A percentile compares a stretch with the other conserved stretches of the same genome.
Evolutionary conservation across 2,329 filamentous ascomycete genomes (phyloP).

Genomic region (Chaetomium globosum): DNA sequence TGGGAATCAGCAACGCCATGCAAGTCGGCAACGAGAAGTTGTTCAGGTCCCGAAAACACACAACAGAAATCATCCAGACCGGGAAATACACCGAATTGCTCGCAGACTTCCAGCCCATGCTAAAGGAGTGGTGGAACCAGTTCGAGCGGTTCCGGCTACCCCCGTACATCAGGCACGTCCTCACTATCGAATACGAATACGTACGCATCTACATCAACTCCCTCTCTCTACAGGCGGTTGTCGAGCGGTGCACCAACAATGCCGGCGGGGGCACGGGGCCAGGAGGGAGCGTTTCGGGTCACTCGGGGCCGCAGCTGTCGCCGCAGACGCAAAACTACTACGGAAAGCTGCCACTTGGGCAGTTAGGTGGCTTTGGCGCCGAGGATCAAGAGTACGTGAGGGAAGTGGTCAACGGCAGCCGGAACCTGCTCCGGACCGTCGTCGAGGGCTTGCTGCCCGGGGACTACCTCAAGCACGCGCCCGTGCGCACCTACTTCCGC

Average conservation of each 20-base stretch:
- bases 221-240: constrained; percentile 88
- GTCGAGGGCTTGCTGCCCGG: constrained; percentile 74
- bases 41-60: constrained; percentile 84
- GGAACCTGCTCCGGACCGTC: constrained; percentile 75
- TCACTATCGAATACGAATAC: constrained; percentile 95
- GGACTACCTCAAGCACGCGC: constrained; percentile 78
- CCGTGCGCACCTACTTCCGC: constrained; percentile 81
- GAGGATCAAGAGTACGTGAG: constrained; percentile 73
- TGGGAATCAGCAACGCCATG: constrained; percentile 90
- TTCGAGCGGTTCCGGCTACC: constrained; percentile 77
- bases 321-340: constrained; percentile 67
- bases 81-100: constrained; percentile 82
- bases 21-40: constrained; percentile 85
- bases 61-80: constrained; percentile 83
- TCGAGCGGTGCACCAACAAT: constrained; percentile 85
- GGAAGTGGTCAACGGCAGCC: constrained; percentile 75
- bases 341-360: constrained; percentile 65
- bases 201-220: constrained; percentile 94
- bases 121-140: constrained; percentile 77
- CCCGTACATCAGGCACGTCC: constrained; percentile 69
- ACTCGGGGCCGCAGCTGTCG: constrained; percentile 51
- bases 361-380: constrained; percentile 64
- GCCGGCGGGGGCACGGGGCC: constrained; percentile 51
- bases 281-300: constrained; percentile 41
- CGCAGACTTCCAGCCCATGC: constrained; percentile 75